Base-by-base conservation (phyloP, 805 yeast species). In the Citeromyces nyonsensis region DNA sequence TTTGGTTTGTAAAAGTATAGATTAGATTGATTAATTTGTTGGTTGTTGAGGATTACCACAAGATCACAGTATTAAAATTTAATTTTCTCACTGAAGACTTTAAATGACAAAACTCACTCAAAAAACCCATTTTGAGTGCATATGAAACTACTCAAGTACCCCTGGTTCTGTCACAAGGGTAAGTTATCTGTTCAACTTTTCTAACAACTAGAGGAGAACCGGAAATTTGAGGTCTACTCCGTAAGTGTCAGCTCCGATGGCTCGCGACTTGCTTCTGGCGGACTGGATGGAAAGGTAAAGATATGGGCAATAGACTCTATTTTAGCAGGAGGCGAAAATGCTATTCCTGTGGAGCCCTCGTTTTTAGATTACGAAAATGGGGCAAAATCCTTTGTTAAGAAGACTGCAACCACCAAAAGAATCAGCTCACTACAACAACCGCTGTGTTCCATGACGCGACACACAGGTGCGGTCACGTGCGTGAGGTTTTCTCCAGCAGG, bases 391-490 rank as follows among this genome's bases (percentile, higher is more conserved):
- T n/a, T n/a, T n/a, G n/a, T n/a, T 32, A 12, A 8, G 34, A 32
- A 32, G 26, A 26, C 11, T 2, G 10, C 15, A 26, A 15, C 28
- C n/a, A 14, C 10, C 24, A 14, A 33, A 30, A 7, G 28, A 31
- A 9, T 33, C n/a, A n/a, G 26, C 41, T 9, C 39, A 35, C 39
- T 45, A 44, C 4, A 38, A 44, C 4, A 36, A 43, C 94, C 94
- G 4, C 53, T 86, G 11, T 83, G 94, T 36, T 77, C 91, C 18
- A 83, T 91, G 94, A 77, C 91, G 26, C 68, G 95, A 34, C 98
- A 91, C 48, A 84, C 91, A 14, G 99, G 98, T 32, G 95, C 95
- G 2, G 96, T 91, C 4, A 91, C 98, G 1, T 77, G 84, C 35
- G 91, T 91, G 15, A 66, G 86, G 44, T 91, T 91, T 49, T 81